These are phyloP conservation scores for Malus hybrid DNA, from an alignment of 331 rosid species.

Conservation along the genomic window DNA sequence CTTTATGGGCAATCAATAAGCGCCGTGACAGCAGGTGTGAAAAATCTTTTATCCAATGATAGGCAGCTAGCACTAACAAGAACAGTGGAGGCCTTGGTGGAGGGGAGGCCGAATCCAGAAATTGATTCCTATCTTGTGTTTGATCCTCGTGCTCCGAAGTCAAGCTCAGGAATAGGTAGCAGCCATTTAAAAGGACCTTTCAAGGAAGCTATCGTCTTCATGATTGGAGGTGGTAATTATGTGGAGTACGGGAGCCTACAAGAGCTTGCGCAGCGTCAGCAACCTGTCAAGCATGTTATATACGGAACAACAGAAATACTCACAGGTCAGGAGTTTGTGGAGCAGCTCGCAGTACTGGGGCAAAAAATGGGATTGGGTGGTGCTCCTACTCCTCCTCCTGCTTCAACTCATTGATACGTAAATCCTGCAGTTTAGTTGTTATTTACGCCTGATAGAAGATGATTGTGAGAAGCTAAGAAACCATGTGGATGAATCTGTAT, in stretches of 20 bases:
- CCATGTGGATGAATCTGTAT: constrained; percentile 2
- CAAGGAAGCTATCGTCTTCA: constrained; percentile 81
- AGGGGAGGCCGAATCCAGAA: constrained; percentile 87
- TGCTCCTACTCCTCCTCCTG: constrained; percentile 30
- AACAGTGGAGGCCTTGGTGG: constrained; percentile 81
- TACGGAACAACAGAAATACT: constrained; percentile 89
- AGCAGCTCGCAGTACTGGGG: constrained; percentile 75
- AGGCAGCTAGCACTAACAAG: constrained; percentile 83
- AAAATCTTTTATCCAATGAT: constrained; percentile 71
- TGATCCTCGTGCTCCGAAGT: constrained; percentile 82
- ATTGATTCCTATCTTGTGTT: constrained; percentile 58
- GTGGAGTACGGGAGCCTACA: constrained; percentile 81
- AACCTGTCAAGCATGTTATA: constrained; percentile 64
- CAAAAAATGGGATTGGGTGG: constrained; percentile 81
- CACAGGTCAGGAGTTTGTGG: constrained; percentile 80
- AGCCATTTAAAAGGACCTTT: constrained; percentile 79
- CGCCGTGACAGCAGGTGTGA: constrained; percentile 88
- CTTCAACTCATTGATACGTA: constrained; percentile 40
- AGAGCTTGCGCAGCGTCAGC: constrained; percentile 66
- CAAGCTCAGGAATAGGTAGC: constrained; percentile 54
- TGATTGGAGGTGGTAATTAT: constrained; percentile 90
- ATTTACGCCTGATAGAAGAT: constrained; percentile 15
- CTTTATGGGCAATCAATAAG: constrained; percentile 81
- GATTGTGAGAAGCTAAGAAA: constrained; percentile 14
- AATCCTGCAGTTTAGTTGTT: constrained; percentile 17